phyloP scores from a whole-genome alignment of 208 protist species.

The Plasmodiophora brassicae region DNA sequence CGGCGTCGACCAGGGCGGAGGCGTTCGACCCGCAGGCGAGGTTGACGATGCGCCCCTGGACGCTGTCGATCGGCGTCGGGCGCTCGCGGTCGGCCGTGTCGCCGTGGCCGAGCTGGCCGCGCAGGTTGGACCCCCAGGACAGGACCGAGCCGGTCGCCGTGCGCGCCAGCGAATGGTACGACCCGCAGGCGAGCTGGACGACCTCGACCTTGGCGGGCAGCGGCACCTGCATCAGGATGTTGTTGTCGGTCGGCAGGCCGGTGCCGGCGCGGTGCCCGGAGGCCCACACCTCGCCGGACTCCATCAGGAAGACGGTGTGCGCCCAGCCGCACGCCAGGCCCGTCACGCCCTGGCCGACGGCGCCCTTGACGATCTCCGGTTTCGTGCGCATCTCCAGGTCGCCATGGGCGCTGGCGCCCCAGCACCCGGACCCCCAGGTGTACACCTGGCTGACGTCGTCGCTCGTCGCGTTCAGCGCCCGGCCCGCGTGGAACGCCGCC shows the following conservation, averaged over 20 bases:
- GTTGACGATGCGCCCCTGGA: neutral
- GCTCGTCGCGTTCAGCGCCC: too few species aligned
- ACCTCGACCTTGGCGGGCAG: neutral
- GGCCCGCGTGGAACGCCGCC: too few species aligned
- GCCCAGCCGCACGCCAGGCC: neutral
- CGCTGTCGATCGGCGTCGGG: neutral
- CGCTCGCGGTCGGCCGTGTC: neutral
- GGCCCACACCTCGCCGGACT: neutral
- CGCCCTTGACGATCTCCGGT: slow-evolving; percentile 23
- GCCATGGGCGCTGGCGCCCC: slow-evolving; percentile 11
- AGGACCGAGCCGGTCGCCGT: neutral
- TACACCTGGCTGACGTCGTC: slow-evolving; percentile 25
- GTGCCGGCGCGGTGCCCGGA: neutral
- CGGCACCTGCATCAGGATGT: neutral
- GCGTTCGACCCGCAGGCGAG: neutral
- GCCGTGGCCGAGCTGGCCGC: neutral
- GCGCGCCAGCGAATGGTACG: neutral
- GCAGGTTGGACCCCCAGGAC: neutral
- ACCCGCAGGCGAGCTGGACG: slow-evolving; percentile 22
- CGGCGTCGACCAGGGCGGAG: neutral
- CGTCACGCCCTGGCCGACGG: slow-evolving; percentile 8
- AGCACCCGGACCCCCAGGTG: neutral
- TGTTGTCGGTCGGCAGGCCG: neutral
- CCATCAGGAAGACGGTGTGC: slow-evolving; percentile 18
- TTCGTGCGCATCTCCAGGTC: neutral